Evolutionary conservation across 352 stramenopile species (phyloP).

Genomic region (Elongisporangium senticosum): DNA sequence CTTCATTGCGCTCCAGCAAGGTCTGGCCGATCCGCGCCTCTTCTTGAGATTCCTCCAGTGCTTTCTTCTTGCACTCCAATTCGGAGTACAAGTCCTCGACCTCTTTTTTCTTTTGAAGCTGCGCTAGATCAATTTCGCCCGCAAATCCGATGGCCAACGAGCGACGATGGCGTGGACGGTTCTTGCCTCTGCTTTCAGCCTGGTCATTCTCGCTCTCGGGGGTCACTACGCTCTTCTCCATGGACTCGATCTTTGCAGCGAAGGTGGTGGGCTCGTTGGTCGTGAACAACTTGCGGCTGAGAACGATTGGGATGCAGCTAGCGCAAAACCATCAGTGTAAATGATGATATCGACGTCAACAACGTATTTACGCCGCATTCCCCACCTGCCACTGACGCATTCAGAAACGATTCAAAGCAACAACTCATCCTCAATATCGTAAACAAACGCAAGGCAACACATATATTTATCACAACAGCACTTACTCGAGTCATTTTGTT

Average conservation of each 20-base stretch:
- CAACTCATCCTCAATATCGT: not conserved
- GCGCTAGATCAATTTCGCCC: slow-evolving; percentile 25
- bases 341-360: not conserved
- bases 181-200: slow-evolving; percentile 1
- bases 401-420: not conserved
- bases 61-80: slow-evolving; percentile 31
- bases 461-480: not conserved
- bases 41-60: slow-evolving; percentile 17
- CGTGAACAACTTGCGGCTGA: not conserved
- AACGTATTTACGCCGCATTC: too few relatives aligned
- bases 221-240: not conserved
- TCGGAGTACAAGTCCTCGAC: slow-evolving; percentile 44
- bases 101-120: slow-evolving; percentile 28
- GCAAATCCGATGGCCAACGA: slow-evolving; percentile 32
- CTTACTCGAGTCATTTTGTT: not conserved
- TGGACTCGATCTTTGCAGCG: not conserved
- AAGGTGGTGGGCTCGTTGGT: not conserved
- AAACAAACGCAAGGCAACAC: not conserved
- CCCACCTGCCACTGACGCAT: not conserved
- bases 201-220: not conserved
- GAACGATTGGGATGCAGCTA: not conserved
- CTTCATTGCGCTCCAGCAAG: slow-evolving; percentile 18
- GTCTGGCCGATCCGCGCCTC: slow-evolving; percentile 21
- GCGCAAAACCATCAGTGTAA: not conserved
- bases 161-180: slow-evolving; percentile 18